Evolutionary conservation across 73 alveolate genomes (phyloP), one percentile per base, ranked within the genome.

Genomic region (Paraurostyla sp.): DNA sequence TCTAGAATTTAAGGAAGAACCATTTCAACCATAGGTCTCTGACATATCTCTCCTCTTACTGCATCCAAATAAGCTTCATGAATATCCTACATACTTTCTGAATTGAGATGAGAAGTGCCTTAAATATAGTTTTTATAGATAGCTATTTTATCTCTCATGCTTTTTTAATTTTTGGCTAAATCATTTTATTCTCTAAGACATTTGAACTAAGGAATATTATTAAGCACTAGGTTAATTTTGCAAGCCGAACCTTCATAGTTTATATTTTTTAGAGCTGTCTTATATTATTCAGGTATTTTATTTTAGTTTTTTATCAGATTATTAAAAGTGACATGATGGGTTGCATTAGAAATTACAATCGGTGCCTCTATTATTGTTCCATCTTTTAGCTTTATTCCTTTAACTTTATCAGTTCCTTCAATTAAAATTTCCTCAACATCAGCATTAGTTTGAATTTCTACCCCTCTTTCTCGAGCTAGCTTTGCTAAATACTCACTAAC

Each of bases 1-100:
- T 93, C 97, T 38, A 81, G 92, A 49, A 87, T 85, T 2, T 93
- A 80, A 18, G 97, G 97, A 49, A 93, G 80, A 33, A 87, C 92
- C 81, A 93, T 25, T 51, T 93, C 97, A 22, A 93, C 92, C 85
- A 89, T 73, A 33, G 95, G 95, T 30, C 93, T 71, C 45, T 81
- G 54, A 40, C 95, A 83, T 50, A 81, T 49, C 18, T 75, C 45
- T 85, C 96, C 96, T 22, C 45, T 73, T 7, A 71, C 33, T 23
- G 89, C 85, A 48, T 93, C 97, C 20, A 52, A 46, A 65, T 82
- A 93, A 0, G 94, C 91, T 18, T 59, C 88, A 68, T 93, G 92
- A 18, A 93, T 33, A 0, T 82, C 57, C 0, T 59, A 80, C 85
- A 91, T 73, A 11, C 62, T 25, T 43, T 91, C 93, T 59, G 94